Base-by-base conservation (phyloP, 805 yeast species). In the Zygotorulaspora chibaensis region DNA sequence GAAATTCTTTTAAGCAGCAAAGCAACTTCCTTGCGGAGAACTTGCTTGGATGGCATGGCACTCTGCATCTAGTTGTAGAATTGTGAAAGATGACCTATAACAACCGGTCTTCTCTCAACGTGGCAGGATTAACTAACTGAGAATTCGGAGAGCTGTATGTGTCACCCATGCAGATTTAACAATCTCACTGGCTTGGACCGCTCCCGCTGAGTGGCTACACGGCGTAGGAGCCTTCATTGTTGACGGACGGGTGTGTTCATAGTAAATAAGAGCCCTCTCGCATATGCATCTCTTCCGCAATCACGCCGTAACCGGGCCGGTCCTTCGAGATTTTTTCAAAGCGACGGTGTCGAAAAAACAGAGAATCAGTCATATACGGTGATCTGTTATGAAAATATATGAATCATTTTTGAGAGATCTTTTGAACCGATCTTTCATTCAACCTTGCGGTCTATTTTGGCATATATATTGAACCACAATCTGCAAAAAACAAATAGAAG, bases 11-110 rank as follows among this genome's bases (percentile, higher is more conserved):
- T 30, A 11, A 65, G 51, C 2, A 41, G n/a, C 12, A 25, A 23
- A 27, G 53, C 53, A 28, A 63, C 43, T 2, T 53, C 42, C 30
- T 48, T 46, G 20, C 69, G 39, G n/a, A 65, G 45, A 18, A 47
- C 34, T 25, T 51, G 47, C 47, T 63, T 64, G 28, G 50, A 42
- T 35, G 41, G 40, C 43, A 33, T 45, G 20, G 6, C 20, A 10
- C 3, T 17, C 16, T 33, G 13, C 35, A 8, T n/a, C 25, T 20
- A 20, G 25, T 20, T 20, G 25, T 20, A 20, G 25, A 20, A 5
- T 5, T 7, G 25, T 20, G 25, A 4, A 20, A 20, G 7, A 20
- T 20, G 7, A 4, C 25, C 4, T 20, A 7, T 20, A 4, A 20
- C 7, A 20, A 20, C 25, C 4, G 25, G 7, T 20, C 7, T 20